A percentile compares a stretch with the other conserved stretches of the same genome.
Conservation (phyloP, 2,329 filamentous ascomycete genomes). For the Phialemoniopsis sp. region DNA sequence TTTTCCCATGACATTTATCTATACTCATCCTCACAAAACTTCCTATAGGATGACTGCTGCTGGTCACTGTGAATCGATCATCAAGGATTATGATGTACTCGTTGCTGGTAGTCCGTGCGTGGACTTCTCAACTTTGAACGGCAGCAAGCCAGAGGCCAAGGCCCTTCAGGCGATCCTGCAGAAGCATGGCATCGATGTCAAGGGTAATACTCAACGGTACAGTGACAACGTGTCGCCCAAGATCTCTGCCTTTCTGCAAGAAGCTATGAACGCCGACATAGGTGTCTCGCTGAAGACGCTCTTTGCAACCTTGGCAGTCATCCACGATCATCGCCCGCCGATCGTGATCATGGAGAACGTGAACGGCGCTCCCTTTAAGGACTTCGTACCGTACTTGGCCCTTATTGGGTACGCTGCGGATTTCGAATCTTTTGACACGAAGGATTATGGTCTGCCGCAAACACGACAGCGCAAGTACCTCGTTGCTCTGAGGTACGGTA, state of each 20-base stretch:
- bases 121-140: conserved; percentile 67
- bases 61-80: conserved; percentile 54
- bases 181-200: background rate
- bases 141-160: conserved; percentile 33
- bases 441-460: conserved; percentile 71
- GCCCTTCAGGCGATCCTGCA: conserved; percentile 28
- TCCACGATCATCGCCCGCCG: conserved; percentile 44
- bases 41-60: conserved; percentile 66
- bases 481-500: conserved; percentile 44
- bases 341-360: conserved; percentile 75
- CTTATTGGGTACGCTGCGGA: conserved; percentile 51
- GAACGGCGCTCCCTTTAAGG: conserved; percentile 51
- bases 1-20: conserved; percentile 1
- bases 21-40: conserved; percentile 8
- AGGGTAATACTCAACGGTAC: background rate
- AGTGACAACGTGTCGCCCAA: no score
- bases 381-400: conserved; percentile 29
- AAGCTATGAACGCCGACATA: no score
- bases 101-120: conserved; percentile 73
- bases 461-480: conserved; percentile 59
- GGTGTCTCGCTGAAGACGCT: conserved; percentile 19
- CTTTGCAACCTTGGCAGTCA: conserved; percentile 14
- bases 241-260: no score
- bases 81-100: conserved; percentile 56
- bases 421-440: conserved; percentile 56